These are phyloP conservation scores for Epichloe brachyelytri DNA, from an alignment of 2,329 filamentous ascomycete species.

Conservation along the genomic window DNA sequence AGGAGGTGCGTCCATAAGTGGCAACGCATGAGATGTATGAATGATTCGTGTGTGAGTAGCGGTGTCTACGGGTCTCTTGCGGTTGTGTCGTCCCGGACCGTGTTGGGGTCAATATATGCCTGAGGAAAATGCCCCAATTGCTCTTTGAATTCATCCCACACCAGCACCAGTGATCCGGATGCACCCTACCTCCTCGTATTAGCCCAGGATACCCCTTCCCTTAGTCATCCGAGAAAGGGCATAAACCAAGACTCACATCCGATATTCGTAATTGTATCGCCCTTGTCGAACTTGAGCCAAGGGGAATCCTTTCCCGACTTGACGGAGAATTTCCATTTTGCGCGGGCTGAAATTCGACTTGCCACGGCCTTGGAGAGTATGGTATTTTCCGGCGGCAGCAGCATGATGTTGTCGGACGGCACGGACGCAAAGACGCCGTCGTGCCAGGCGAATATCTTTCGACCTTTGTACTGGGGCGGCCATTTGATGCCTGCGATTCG, in stretches of 20 bases:
- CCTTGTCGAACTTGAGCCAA: slow-evolving; percentile 51
- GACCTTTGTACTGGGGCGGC: slow-evolving; percentile 36
- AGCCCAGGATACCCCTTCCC: neutral
- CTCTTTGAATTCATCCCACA: slow-evolving; percentile 38
- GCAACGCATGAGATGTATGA: too few species aligned
- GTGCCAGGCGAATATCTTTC: slow-evolving; percentile 44
- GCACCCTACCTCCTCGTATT: slow-evolving; percentile 20
- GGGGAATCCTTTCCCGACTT: slow-evolving; percentile 29
- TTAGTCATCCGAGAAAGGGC: neutral
- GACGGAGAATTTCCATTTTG: slow-evolving; percentile 40
- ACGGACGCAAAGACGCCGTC: slow-evolving; percentile 38
- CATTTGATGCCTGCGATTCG: slow-evolving; percentile 38
- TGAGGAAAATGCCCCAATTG: slow-evolving; percentile 39
- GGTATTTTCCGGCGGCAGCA: slow-evolving; percentile 31
- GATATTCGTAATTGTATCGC: slow-evolving; percentile 55
- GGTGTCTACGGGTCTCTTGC: neutral
- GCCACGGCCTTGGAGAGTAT: slow-evolving; percentile 33
- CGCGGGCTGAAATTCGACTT: slow-evolving; percentile 33
- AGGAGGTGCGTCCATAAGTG: too few species aligned
- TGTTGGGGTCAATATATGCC: slow-evolving; percentile 33
- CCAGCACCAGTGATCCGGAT: slow-evolving; percentile 43
- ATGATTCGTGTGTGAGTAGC: too few species aligned
- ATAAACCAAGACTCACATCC: slow-evolving; percentile 28
- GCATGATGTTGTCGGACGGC: slow-evolving; percentile 33
- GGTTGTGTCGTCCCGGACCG: slow-evolving; percentile 23